Base-by-base conservation (phyloP, 345 rosid genomes). In the Balakata baccata region DNA sequence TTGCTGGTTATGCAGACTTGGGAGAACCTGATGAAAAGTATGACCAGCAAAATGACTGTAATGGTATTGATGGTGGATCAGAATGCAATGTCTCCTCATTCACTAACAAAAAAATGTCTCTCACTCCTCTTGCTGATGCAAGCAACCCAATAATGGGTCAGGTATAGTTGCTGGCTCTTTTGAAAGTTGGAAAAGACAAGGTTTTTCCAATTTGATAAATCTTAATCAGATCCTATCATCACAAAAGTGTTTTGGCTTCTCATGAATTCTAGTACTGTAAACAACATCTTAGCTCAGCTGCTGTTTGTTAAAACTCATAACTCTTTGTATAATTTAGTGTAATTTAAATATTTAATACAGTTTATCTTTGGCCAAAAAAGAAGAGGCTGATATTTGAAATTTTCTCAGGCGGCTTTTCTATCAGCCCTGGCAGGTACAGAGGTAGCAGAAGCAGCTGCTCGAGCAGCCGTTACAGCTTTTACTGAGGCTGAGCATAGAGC, bases 131-230 rank as follows among this genome's bases (percentile, higher is more conserved):
- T 77, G 97, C 92, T 1, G 99, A 95, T 86, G 90, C 98, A 17
- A 95, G 98, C 84, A 95, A 95, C 83, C 99, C 97, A n/a, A 88
- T 95, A 46, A 95, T 95, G 98, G 92, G 93, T 70, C 98, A 92
- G 96, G 99, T 92, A 83, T 63, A 18, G 23, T 41, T 12, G 68
- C 70, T 41, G 52, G 68, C 14, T 75, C 49, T 37, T 79, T 49
- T 62, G 6, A n/a, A 54, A 66, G 47, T 65, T 50, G 18, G 38
- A 20, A 69, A 50, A 59, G 39, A 25, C 12, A 54, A 43, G 58
- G 34, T 57, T 18, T 37, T 23, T 66, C 3, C 39, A n/a, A 57
- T 39, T 3, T 56, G 41, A 67, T 49, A 14, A 47, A 5, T 46
- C 25, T 37, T 23, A 11, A 3, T 7, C n/a, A 16, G 43, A 17